Conservation (phyloP, 176 grass and related monocot species). For the Cocos nucifera region DNA sequence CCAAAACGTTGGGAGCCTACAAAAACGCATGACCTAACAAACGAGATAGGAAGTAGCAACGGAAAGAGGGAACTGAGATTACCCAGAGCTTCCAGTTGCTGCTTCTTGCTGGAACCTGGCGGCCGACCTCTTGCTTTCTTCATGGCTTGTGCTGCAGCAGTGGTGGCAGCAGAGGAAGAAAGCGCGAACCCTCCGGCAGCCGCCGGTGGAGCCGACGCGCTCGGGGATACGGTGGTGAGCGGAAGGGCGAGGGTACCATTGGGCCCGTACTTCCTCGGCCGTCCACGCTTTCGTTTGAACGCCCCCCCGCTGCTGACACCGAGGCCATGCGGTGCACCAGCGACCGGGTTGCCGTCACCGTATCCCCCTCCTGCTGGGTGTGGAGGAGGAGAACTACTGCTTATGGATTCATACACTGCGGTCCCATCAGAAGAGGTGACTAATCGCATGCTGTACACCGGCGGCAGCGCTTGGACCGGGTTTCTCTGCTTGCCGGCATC, state of each 20-base stretch:
- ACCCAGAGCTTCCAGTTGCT: constrained; percentile 62
- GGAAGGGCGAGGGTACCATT: constrained; percentile 31
- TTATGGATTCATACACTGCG: constrained; percentile 58
- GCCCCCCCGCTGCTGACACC: constrained; percentile 39
- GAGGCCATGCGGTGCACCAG: constrained; percentile 7
- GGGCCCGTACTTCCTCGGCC: constrained; percentile 87
- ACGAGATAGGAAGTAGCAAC: neutral
- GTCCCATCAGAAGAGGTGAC: constrained; percentile 74
- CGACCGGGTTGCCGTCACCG: constrained; percentile 31
- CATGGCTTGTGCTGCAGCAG: constrained; percentile 27
- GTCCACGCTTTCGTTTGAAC: constrained; percentile 73
- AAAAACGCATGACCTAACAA: neutral
- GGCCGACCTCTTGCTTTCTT: constrained; percentile 64
- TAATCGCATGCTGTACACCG: constrained; percentile 72
- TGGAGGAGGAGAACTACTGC: constrained; percentile 22
- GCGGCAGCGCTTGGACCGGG: constrained; percentile 29
- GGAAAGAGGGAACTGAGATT: constrained; percentile 10
- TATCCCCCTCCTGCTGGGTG: constrained; percentile 34
- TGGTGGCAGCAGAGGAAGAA: constrained; percentile 1
- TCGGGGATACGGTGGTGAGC: too few relatives aligned
- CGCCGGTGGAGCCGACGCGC: too few relatives aligned
- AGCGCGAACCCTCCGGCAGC: constrained; percentile 22
- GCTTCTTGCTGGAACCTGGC: constrained; percentile 76
- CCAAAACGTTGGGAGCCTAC: too few relatives aligned
- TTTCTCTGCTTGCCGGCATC: constrained; percentile 51